Evolutionary conservation across 1,284 basidiomycete species (phyloP).

Genomic region (Bjerkandera adusta): DNA sequence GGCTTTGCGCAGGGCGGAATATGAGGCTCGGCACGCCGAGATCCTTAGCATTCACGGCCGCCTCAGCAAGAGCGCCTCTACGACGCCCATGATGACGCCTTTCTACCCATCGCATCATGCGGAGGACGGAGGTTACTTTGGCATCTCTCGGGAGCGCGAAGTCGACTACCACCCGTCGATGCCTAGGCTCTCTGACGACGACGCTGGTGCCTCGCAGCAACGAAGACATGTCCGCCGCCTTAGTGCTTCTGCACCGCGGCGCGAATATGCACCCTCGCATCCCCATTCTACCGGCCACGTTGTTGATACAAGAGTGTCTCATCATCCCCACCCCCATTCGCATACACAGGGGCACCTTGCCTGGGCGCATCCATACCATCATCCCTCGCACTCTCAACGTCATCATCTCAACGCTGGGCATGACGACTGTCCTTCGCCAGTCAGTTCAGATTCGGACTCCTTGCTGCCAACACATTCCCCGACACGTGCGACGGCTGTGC

Average conservation of each 20-base stretch:
- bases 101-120: slow-evolving; percentile 32
- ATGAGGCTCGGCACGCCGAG: slow-evolving; percentile 60
- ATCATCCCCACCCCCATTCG: slow-evolving; percentile 24
- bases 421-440: slow-evolving; percentile 65
- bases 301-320: slow-evolving; percentile 25
- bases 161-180: slow-evolving; percentile 20
- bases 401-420: slow-evolving; percentile 38
- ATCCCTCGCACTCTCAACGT: slow-evolving; percentile 25
- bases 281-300: slow-evolving; percentile 46
- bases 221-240: slow-evolving; percentile 33
- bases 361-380: slow-evolving; percentile 42
- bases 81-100: slow-evolving; percentile 61
- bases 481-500: slow-evolving; percentile 17
- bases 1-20: slow-evolving; percentile 78
- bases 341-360: slow-evolving; percentile 28
- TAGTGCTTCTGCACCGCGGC: slow-evolving; percentile 36
- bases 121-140: slow-evolving; percentile 42
- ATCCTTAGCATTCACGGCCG: slow-evolving; percentile 43
- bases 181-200: slow-evolving; percentile 29
- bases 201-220: slow-evolving; percentile 23
- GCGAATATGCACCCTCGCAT: slow-evolving; percentile 28
- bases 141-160: slow-evolving; percentile 39
- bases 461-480: slow-evolving; percentile 32
- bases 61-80: slow-evolving; percentile 64
- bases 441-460: slow-evolving; percentile 66